Evolutionary conservation across 2,329 filamentous ascomycete genomes (phyloP).

Genomic region (Trichoderma gracile): DNA sequence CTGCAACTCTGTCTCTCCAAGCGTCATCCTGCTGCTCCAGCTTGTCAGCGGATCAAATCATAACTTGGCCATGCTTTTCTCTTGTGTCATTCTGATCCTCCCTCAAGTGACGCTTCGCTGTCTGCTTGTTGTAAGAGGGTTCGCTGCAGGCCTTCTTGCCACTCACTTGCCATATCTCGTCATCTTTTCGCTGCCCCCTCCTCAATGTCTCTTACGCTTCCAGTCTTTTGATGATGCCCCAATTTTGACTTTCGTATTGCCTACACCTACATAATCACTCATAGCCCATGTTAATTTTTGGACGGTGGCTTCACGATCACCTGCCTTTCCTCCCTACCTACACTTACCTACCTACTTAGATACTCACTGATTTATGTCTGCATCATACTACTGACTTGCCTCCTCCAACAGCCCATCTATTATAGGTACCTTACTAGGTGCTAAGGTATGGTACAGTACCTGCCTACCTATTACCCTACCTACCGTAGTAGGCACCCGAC

Average conservation of each 20-base stretch:
- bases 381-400: no score
- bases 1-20: constrained; percentile 14
- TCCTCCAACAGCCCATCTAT: no score
- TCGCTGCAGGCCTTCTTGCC: constrained; percentile 19
- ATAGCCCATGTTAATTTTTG: no score
- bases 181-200: neutral
- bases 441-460: no score
- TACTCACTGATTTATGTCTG: no score
- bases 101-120: neutral
- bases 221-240: neutral
- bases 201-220: neutral
- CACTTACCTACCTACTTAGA: no score
- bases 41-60: constrained; percentile 5
- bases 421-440: no score
- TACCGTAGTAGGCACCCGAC: no score
- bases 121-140: constrained; percentile 6
- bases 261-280: no score
- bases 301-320: neutral
- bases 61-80: constrained; percentile 8
- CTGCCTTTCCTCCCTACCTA: no score
- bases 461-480: no score
- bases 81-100: no score
- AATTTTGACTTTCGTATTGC: neutral
- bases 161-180: neutral
- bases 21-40: neutral